These are phyloP conservation scores for Ensete ventricosum DNA, from an alignment of 176 grass and related monocot genomes.

Conservation along the genomic window DNA sequence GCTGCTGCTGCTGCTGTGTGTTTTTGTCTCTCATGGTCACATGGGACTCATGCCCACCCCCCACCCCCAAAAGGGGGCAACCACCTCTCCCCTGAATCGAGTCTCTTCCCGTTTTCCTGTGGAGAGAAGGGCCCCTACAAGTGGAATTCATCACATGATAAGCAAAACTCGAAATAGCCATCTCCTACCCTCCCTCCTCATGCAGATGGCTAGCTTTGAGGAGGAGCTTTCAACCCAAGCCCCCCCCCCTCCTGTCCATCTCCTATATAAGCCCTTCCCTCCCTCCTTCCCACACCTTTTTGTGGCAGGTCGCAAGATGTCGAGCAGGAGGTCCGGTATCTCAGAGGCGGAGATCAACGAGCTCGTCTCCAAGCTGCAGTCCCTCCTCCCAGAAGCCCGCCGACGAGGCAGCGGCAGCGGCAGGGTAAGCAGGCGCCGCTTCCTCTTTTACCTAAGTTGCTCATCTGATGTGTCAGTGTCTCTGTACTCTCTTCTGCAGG, in stretches of 20 bases:
- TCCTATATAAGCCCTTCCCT: neutral
- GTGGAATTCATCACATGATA: neutral
- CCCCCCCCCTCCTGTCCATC: neutral
- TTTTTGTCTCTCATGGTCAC: neutral
- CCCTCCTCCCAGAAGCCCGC: constrained; percentile 38
- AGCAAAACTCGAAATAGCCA: neutral
- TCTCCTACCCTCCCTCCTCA: neutral
- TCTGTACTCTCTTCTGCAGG: constrained; percentile 15
- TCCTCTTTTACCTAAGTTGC: neutral
- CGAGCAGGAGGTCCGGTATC: constrained; percentile 42
- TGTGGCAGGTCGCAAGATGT: constrained; percentile 19
- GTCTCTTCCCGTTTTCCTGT: neutral
- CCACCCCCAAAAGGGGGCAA: neutral
- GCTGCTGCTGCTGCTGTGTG: no score
- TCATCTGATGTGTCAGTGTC: neutral
- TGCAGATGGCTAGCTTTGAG: no score
- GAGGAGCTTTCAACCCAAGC: neutral
- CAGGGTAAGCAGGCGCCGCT: constrained; percentile 19
- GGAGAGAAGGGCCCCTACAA: neutral
- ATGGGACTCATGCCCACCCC: neutral
- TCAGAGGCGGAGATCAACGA: constrained; percentile 69
- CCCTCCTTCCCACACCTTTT: neutral
- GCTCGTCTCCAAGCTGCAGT: constrained; percentile 73
- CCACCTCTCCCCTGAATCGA: neutral
- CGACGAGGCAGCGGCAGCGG: constrained; percentile 25